These are phyloP conservation scores for Venturia pyrina DNA, from an alignment of 2,329 filamentous ascomycete genomes.

Conservation along the genomic window DNA sequence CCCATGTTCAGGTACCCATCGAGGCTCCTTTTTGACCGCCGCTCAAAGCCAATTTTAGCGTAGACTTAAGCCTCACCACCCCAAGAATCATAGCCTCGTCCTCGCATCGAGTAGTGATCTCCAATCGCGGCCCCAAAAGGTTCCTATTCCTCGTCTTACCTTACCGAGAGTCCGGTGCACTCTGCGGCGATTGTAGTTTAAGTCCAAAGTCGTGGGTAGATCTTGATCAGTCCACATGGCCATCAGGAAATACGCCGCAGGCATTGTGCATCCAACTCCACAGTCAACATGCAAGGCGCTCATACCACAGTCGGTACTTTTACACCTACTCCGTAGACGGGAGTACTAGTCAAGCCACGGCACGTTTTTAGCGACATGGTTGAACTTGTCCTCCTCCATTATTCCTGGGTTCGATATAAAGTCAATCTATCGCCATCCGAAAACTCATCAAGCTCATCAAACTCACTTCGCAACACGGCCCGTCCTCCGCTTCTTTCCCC, in stretches of 20 bases:
- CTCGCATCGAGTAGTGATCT: background rate
- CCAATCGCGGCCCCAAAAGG: background rate
- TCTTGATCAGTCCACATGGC: background rate
- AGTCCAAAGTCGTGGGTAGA: background rate
- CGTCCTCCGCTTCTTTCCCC: background rate
- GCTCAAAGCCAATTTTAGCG: background rate
- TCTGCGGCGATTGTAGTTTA: background rate
- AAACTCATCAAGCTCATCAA: background rate
- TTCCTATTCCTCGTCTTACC: background rate
- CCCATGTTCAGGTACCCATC: background rate
- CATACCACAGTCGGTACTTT: too few relatives aligned
- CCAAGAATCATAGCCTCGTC: background rate
- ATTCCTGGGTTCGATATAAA: background rate
- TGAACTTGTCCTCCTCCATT: background rate
- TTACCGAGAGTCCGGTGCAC: background rate
- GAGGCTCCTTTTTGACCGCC: background rate
- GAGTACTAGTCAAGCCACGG: background rate
- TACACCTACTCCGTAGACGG: too few relatives aligned
- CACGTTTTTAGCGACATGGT: background rate
- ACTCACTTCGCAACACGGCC: background rate
- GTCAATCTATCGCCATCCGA: background rate
- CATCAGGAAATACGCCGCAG: background rate
- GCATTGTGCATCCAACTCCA: background rate
- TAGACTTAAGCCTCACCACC: slow-evolving; percentile 1
- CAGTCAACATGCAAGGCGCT: background rate